Base-by-base conservation (phyloP, 306 rosid species). In the Trifolium subterraneum region DNA sequence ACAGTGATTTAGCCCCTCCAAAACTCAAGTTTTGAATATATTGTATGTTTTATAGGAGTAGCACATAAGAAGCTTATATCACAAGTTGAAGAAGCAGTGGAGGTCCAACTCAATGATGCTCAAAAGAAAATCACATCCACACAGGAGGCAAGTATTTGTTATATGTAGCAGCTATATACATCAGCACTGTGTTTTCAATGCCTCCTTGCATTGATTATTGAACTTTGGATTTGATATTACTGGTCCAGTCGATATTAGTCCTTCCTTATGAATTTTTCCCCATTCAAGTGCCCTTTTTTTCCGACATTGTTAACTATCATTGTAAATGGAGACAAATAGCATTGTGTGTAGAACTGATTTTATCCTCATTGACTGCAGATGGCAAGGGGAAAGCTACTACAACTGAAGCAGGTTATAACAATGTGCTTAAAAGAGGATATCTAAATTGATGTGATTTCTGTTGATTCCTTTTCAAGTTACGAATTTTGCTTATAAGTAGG, bases 81-180 rank as follows among this genome's bases (percentile, higher is more conserved):
- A 73, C 93, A 90, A 87, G 89, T 82, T 86, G 96, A 94, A 87
- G 89, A 78, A 83, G 82, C 83, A 73, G 78, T 86, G 75, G 90
- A 85, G 73, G 67, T 77, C 79, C 87, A 84, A 84, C 86, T 94
- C 72, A 81, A 73, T 27, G 93, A 90, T 64, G 92, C 97, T 75
- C 84, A 94, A 72, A 86, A 78, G 76, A 92, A 81, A 87, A 85
- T 94, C 78, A 74, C 80, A 64, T 81, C 83, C 48, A 82, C 90
- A 48, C 91, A 87, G 7, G 86, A 88, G 99, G 99, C 84, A 88
- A 79, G 93, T 76, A 59, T 74, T 55, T 20, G 51, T 67, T 72
- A 64, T 12, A 27, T 52, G 65, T 54, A 22, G 38, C 65, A 20
- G 14, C 20, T 52, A 22, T 31, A 45, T 55, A 10, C 50, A 7